phyloP scores from a whole-genome alignment of 306 rosid genomes.

The Vachellia collinsii region DNA sequence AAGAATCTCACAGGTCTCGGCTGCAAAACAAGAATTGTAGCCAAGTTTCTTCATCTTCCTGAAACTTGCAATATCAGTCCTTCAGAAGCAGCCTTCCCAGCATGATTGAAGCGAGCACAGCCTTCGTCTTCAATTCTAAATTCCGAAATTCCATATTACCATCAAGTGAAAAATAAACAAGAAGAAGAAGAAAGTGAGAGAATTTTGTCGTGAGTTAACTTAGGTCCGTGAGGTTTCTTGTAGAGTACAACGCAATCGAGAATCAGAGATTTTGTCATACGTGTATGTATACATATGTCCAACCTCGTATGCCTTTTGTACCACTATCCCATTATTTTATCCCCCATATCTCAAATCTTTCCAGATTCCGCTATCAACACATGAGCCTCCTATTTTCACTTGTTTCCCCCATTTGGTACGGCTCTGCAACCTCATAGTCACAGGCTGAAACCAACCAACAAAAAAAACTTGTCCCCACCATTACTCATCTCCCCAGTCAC shows the following conservation, averaged over 20 bases:
- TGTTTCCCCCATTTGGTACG: conserved; percentile 1
- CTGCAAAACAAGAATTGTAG: too few species aligned
- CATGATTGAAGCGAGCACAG: neutral
- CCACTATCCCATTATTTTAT: conserved; percentile 5
- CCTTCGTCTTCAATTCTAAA: too few species aligned
- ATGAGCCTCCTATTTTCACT: conserved; percentile 29
- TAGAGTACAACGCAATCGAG: conserved; percentile 14
- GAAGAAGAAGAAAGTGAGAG: neutral
- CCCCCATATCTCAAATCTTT: neutral
- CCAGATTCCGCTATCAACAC: neutral
- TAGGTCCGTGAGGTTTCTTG: conserved; percentile 48
- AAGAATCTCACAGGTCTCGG: too few species aligned
- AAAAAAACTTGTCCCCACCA: neutral
- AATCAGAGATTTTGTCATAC: neutral
- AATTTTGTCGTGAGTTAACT: neutral
- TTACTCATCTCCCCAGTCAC: neutral
- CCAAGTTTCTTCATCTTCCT: too few species aligned
- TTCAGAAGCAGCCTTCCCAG: neutral
- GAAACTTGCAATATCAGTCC: neutral
- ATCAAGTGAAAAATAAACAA: too few species aligned
- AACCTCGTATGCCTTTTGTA: neutral
- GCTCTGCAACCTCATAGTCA: neutral
- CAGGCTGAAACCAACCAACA: neutral
- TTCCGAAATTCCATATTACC: too few species aligned
- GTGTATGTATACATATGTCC: neutral